A percentile compares a stretch with the other conserved stretches of the same genome.
These are phyloP conservation scores for Botrytis deweyae DNA, from an alignment of 2,329 filamentous ascomycete genomes.

Conservation along the genomic window DNA sequence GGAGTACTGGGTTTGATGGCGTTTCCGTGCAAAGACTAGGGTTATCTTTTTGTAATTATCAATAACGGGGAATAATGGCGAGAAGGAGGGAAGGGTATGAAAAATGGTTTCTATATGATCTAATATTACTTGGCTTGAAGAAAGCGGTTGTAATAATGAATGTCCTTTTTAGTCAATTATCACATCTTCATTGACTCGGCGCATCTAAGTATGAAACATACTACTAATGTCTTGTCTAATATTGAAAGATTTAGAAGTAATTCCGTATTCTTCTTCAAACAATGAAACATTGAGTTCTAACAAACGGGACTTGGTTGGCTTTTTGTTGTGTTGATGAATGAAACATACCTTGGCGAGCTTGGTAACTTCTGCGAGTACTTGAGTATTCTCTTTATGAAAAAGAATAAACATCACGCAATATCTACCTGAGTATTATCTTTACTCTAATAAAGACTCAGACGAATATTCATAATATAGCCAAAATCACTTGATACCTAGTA, in stretches of 20 bases:
- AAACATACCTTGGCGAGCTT: not conserved
- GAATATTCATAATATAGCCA: not conserved
- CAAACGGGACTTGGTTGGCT: not conserved
- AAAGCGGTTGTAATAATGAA: not conserved
- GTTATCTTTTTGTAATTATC: slow-evolving; percentile 1
- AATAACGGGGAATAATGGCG: slow-evolving; percentile 7
- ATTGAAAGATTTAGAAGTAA: not conserved
- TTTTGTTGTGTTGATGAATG: not conserved
- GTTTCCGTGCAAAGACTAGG: not conserved
- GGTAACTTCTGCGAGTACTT: not conserved
- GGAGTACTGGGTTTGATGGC: slow-evolving; percentile 9
- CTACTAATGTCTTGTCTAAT: not conserved
- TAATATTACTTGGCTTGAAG: not conserved
- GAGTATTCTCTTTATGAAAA: not conserved
- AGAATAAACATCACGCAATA: slow-evolving; percentile 8
- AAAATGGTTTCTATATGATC: not conserved
- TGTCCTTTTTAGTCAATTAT: not conserved
- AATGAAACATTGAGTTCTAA: not conserved
- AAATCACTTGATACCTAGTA: not conserved
- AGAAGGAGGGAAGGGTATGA: not conserved
- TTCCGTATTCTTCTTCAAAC: not conserved
- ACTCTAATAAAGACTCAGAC: not conserved
- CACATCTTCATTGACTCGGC: not conserved
- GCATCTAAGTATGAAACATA: not conserved
- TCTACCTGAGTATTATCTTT: not conserved